Evolutionary conservation across 2,329 filamentous ascomycete species (phyloP), one percentile per base, ranked within the genome.

Genomic region (Botrytis fabae): DNA sequence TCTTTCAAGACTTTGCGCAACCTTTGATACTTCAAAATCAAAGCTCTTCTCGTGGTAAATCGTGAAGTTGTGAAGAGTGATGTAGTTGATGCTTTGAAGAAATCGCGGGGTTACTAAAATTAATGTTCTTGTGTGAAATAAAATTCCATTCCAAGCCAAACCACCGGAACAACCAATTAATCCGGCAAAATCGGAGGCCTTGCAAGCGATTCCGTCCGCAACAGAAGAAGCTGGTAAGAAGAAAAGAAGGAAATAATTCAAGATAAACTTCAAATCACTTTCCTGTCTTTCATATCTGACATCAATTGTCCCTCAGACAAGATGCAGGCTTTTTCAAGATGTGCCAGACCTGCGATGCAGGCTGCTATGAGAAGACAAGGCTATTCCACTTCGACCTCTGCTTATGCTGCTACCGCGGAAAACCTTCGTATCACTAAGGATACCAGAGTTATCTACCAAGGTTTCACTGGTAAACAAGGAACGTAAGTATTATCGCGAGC

Each of bases 391-490:
- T 85, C 87, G 77, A 87, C 87, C 75, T 89, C 90, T 78, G 89
- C 89, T 76, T 95, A 95, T 83, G 84, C 90, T 78, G 83, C 89
- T 80, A 95, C 93, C 74, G 87, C 91, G 82, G 86, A 91, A 81
- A 98, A 98, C 88, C 90, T 98, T 81, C 92, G 94, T 85, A 95
- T 98, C 87, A 97, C 94, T 85, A 82, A 87, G 83, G 91, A 98
- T 79, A 99, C 96, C 80, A 97, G 96, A 87, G 94, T 99, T 78
- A 87, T 98, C 81, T 98, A 90, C 87, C 96, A 99, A 86, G 96
- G 96, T 79, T 98, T 98, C 85, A 98, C 95, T 73, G 95, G 95
- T 83, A 96, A 93, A 88, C 94, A 97, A 89, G 94, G 94, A 92
- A 95, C 92, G 92, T 94, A 84, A 85, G 91, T 91, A 71, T 62